Evolutionary conservation across 495 filamentous ascomycete species (phyloP).

Genomic region (Neurospora intermedia): DNA sequence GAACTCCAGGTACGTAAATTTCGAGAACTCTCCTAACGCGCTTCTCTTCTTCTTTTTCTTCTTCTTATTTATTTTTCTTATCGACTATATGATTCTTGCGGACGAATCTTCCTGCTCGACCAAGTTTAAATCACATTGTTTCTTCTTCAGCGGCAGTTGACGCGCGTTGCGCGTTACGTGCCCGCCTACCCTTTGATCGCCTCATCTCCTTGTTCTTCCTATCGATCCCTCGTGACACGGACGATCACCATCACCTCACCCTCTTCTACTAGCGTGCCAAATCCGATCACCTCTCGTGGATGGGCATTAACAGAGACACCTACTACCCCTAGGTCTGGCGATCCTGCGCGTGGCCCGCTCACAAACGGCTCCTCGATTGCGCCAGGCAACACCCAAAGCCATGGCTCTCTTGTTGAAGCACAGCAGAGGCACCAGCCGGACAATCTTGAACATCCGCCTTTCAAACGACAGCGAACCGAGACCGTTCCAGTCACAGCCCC

Average conservation of each 20-base stretch:
- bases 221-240: background rate
- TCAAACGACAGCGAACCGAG: background rate
- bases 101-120: background rate
- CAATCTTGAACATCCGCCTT: background rate
- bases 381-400: background rate
- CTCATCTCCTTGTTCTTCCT: background rate
- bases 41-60: background rate
- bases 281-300: background rate
- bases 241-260: background rate
- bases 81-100: background rate
- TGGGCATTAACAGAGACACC: background rate
- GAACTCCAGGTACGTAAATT: background rate
- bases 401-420: background rate
- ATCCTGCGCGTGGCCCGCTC: background rate
- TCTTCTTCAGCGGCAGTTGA: background rate
- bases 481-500: background rate
- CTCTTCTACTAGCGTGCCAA: background rate
- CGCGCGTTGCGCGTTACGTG: background rate
- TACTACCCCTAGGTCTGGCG: background rate
- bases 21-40: background rate
- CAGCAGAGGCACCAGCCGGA: background rate
- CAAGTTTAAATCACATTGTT: background rate
- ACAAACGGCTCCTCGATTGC: background rate
- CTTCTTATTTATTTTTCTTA: too few species aligned
- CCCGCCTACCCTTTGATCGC: background rate